A percentile compares a stretch with the other conserved stretches of the same genome.
Evolutionary conservation across 1,284 basidiomycete species (phyloP).

Genomic region (Hypsizygus ulmarius): DNA sequence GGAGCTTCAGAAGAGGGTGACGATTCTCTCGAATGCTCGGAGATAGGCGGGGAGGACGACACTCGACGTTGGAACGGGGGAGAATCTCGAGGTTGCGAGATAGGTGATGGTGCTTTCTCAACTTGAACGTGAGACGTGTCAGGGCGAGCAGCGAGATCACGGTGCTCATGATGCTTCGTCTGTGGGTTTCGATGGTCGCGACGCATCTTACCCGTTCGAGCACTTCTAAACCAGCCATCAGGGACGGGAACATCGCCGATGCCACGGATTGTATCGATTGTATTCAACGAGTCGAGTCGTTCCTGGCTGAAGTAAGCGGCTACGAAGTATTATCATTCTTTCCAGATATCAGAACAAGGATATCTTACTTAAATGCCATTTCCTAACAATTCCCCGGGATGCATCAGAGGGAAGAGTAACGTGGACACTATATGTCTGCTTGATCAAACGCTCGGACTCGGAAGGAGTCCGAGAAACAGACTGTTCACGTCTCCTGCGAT

Average conservation of each 20-base stretch:
- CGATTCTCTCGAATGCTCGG: conserved; percentile 25
- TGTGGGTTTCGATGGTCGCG: conserved; percentile 44
- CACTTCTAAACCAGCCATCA: conserved; percentile 73
- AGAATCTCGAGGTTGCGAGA: conserved; percentile 18
- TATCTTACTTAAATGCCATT: conserved; percentile 76
- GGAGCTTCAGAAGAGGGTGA: conserved; percentile 23
- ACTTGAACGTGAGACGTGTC: conserved; percentile 18
- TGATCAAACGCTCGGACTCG: conserved; percentile 61
- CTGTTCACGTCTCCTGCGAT: conserved; percentile 17
- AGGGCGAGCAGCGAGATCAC: conserved; percentile 18
- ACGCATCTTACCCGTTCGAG: conserved; percentile 63
- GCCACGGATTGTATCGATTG: conserved; percentile 62
- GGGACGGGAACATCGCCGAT: conserved; percentile 65
- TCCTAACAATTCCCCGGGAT: conserved; percentile 59
- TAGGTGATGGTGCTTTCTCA: conserved; percentile 16
- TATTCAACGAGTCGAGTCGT: conserved; percentile 62
- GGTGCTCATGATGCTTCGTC: conserved; percentile 22
- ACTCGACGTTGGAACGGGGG: conserved; percentile 14
- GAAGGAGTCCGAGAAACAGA: conserved; percentile 24
- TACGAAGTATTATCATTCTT: conserved; percentile 26
- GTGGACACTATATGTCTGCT: conserved; percentile 81
- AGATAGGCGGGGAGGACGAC: conserved; percentile 20
- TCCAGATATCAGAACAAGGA: conserved; percentile 15
- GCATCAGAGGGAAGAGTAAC: conserved; percentile 69
- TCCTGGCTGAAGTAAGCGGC: conserved; percentile 80